A percentile compares a stretch with the other conserved stretches of the same genome.
Evolutionary conservation across 352 stramenopile species (phyloP).

Genomic region (Globisporangium cederbergense): DNA sequence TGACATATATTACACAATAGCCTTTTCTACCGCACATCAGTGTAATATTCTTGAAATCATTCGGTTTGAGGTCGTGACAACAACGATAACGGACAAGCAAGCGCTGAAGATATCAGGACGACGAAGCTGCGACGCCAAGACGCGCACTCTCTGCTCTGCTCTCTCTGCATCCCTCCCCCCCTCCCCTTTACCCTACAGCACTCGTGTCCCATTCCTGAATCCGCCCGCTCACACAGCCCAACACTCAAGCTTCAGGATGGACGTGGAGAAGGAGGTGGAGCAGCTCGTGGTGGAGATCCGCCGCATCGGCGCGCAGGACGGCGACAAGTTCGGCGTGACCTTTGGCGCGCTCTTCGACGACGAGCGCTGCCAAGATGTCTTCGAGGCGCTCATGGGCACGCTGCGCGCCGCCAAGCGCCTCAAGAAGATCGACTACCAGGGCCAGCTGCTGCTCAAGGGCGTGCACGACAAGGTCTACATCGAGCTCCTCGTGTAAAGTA

Average conservation of each 20-base stretch:
- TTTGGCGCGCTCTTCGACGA: constrained; percentile 86
- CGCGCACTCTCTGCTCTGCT: neutral
- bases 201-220: neutral
- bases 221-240: neutral
- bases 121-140: neutral
- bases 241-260: constrained; percentile 22
- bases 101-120: constrained; percentile 4
- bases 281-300: constrained; percentile 72
- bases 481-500: constrained; percentile 30
- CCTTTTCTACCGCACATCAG: too few species aligned
- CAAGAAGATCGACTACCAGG: constrained; percentile 77
- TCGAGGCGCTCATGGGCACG: constrained; percentile 82
- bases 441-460: constrained; percentile 82
- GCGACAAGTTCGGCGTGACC: constrained; percentile 48
- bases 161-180: neutral
- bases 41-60: neutral
- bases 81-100: neutral
- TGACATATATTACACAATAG: too few species aligned
- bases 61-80: neutral
- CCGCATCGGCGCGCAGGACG: constrained; percentile 49
- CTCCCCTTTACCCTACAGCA: neutral
- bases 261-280: constrained; percentile 70
- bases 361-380: constrained; percentile 73
- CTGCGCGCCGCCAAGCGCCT: constrained; percentile 72
- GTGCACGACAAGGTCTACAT: constrained; percentile 79